These are phyloP conservation scores for Phialophora tarda DNA, from an alignment of 2,329 filamentous ascomycete species.

Conservation along the genomic window DNA sequence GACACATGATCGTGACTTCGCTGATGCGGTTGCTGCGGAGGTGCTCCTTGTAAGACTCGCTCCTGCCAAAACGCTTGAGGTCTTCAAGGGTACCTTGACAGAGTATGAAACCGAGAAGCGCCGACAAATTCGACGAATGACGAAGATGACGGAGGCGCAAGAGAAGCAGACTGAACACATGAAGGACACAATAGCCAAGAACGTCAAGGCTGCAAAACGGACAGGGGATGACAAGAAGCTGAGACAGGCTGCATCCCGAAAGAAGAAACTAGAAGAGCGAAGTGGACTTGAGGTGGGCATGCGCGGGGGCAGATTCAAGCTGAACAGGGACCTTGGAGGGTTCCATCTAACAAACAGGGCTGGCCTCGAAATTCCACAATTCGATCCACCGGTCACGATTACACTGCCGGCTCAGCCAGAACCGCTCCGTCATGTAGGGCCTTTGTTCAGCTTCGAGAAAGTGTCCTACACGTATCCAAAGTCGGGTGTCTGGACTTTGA, in stretches of 20 bases:
- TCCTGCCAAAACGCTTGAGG: slow-evolving; percentile 69
- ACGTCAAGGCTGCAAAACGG: slow-evolving; percentile 74
- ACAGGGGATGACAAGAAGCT: slow-evolving; percentile 84
- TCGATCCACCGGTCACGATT: slow-evolving; percentile 49
- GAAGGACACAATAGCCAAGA: slow-evolving; percentile 75
- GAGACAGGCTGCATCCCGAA: slow-evolving; percentile 80
- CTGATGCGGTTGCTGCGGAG: slow-evolving; percentile 75
- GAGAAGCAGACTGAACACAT: slow-evolving; percentile 82
- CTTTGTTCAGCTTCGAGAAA: slow-evolving; percentile 73
- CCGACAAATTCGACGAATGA: slow-evolving; percentile 69
- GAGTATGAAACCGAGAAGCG: slow-evolving; percentile 69
- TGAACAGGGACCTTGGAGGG: slow-evolving; percentile 74
- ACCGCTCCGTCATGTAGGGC: slow-evolving; percentile 75
- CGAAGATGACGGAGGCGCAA: slow-evolving; percentile 79
- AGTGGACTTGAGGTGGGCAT: slow-evolving; percentile 76
- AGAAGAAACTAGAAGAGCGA: slow-evolving; percentile 82
- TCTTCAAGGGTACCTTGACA: slow-evolving; percentile 76
- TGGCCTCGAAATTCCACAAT: slow-evolving; percentile 72
- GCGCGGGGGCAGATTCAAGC: slow-evolving; percentile 76
- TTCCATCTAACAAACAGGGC: slow-evolving; percentile 64
- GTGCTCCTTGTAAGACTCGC: slow-evolving; percentile 69
- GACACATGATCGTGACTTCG: slow-evolving; percentile 83
- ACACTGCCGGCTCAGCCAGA: slow-evolving; percentile 41
- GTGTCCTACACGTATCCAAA: slow-evolving; percentile 68
- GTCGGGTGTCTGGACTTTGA: slow-evolving; percentile 57